Evolutionary conservation across 257 asterid genomes (phyloP), one percentile per base, ranked within the genome.

Genomic region (Solanum peruvianum): DNA sequence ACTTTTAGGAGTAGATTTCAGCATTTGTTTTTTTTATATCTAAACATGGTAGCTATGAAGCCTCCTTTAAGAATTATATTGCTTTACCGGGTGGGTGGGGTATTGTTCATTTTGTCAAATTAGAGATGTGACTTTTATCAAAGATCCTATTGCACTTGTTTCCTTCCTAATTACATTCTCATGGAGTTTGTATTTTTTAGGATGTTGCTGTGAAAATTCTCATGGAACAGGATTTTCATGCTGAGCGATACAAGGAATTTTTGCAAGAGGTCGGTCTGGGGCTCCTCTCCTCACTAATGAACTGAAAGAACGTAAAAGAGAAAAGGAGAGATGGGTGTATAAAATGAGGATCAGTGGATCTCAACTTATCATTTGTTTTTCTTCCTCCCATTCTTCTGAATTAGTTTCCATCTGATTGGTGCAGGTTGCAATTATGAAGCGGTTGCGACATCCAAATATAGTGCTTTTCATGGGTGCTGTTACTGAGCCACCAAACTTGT

Each of bases 401-500:
- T 73, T 66, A 33, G 64, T 86, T 47, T 88, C 91, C 62, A 25
- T 31, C 88, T 89, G 82, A 87, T 90, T 86, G 88, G 86, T 64
- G 72, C 88, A 96, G 99, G 99, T 96, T 91, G 94, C 98, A 77
- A 94, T 96, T 58, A 96, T 96, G 99, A 95, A 94, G 92, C 92
- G 95, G 64, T 85, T 96, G 90, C 98, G 99, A 45, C 99, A 96
- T 92, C 99, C 99, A 86, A 96, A 96, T 91, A 96, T 96, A 88
- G 99, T 96, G 87, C 98, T 96, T 91, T 96, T 95, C 86, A 96
- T 96, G 99, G 99, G 99, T 86, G 99, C 98, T 85, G 99, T 96
- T 44, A 96, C 96, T 45, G 94, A 93, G 89, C 98, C 94, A 6
- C 98, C 98, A 42, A 93, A 96, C 92, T 91, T 95, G 91, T 96